A percentile compares a stretch with the other conserved stretches of the same genome.
Conservation (phyloP, 257 asterid species). For the Capsicum rhomboideum region DNA sequence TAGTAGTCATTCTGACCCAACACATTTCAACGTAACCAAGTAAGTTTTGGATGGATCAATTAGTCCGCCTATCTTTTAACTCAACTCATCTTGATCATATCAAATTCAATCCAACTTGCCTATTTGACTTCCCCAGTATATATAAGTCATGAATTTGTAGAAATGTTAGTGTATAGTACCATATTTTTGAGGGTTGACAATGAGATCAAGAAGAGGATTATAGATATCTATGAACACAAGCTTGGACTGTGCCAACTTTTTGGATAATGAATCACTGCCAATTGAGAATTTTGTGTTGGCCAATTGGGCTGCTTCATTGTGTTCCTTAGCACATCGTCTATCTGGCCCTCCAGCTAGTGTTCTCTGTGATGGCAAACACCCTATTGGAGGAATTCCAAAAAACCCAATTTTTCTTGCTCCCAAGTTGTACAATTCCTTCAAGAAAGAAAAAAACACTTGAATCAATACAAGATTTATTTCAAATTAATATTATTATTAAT, state of each 20-base stretch:
- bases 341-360: conserved; percentile 30
- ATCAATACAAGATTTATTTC: not conserved
- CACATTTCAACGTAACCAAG: not conserved
- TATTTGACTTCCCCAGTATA: not conserved
- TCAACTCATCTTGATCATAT: not conserved
- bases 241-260: conserved; percentile 12
- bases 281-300: conserved; percentile 27
- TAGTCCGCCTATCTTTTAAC: not conserved
- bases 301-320: conserved; percentile 32
- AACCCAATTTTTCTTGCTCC: conserved; percentile 39
- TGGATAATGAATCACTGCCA: conserved; percentile 8
- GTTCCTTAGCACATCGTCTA: conserved; percentile 20
- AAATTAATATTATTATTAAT: no score
- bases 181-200: conserved; percentile 21
- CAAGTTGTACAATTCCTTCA: conserved; percentile 22
- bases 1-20: not conserved
- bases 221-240: conserved; percentile 20
- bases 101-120: not conserved
- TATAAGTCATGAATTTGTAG: not conserved
- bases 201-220: conserved; percentile 23
- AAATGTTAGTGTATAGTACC: conserved; percentile 13
- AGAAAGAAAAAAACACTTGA: not conserved
- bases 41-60: not conserved
- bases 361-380: conserved; percentile 47
- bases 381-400: conserved; percentile 35